These are phyloP conservation scores for Phytophthora crassamura DNA, from an alignment of 352 stramenopile species.

Conservation along the genomic window DNA sequence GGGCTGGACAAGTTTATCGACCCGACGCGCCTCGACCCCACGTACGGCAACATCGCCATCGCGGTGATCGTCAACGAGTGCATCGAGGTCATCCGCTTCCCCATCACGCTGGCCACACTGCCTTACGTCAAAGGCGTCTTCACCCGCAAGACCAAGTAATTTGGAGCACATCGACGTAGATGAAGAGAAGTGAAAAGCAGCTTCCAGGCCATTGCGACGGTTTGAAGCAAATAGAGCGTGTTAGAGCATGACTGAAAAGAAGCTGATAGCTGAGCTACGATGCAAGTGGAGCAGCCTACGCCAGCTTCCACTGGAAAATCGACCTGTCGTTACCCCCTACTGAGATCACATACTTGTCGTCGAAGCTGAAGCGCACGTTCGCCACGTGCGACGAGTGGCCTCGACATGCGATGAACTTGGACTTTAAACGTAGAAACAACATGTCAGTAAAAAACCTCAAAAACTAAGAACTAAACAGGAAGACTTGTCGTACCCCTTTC, in stretches of 20 bases:
- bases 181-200: slow-evolving; percentile 9
- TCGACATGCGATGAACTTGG: slow-evolving; percentile 54
- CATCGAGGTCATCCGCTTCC: slow-evolving; percentile 86
- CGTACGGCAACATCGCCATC: slow-evolving; percentile 88
- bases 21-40: slow-evolving; percentile 76
- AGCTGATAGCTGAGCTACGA: neutral
- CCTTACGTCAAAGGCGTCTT: slow-evolving; percentile 80
- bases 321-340: slow-evolving; percentile 85
- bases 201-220: slow-evolving; percentile 8
- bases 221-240: slow-evolving; percentile 23
- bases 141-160: slow-evolving; percentile 48
- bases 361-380: slow-evolving; percentile 81
- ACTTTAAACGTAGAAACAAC: slow-evolving; percentile 31
- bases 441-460: too few species aligned
- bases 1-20: slow-evolving; percentile 84
- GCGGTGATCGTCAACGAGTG: slow-evolving; percentile 88
- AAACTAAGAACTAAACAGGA: too few species aligned
- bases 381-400: slow-evolving; percentile 87
- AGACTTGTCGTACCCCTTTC: slow-evolving; percentile 52
- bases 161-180: neutral
- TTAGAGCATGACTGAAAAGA: slow-evolving; percentile 14
- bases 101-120: slow-evolving; percentile 86
- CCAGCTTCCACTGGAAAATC: slow-evolving; percentile 88
- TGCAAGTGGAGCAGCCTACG: slow-evolving; percentile 24
- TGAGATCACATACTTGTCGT: slow-evolving; percentile 87